These are phyloP conservation scores for Aspergillus steynii DNA, from an alignment of 495 filamentous ascomycete species.

Conservation along the genomic window DNA sequence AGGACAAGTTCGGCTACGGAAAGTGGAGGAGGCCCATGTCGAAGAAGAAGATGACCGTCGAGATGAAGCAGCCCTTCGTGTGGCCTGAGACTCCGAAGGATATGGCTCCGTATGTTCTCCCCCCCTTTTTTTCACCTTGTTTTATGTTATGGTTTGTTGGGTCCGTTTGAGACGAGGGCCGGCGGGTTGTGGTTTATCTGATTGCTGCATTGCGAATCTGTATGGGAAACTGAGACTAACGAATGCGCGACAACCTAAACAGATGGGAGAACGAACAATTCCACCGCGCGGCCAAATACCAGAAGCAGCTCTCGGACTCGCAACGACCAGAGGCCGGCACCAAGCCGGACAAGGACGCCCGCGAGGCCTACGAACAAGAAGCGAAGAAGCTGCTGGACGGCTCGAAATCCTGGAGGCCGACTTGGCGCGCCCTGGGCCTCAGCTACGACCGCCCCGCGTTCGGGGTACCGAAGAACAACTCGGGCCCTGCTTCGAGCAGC, in stretches of 20 bases:
- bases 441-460: conserved; percentile 30
- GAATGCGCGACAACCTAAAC: neutral
- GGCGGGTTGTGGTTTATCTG: too few species aligned
- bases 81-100: conserved; percentile 71
- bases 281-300: conserved; percentile 38
- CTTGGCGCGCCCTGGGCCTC: conserved; percentile 48
- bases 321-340: conserved; percentile 28
- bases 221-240: neutral
- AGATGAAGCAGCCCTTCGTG: conserved; percentile 79
- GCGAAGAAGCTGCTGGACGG: conserved; percentile 57
- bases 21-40: conserved; percentile 58
- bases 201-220: neutral
- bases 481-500: conserved; percentile 9
- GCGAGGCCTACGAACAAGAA: conserved; percentile 46
- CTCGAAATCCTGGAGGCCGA: conserved; percentile 41
- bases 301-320: conserved; percentile 26
- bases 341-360: conserved; percentile 30
- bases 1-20: conserved; percentile 43
- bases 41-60: conserved; percentile 88
- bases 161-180: neutral
- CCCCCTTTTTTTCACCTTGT: conserved; percentile 1
- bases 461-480: conserved; percentile 12
- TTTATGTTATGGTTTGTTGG: neutral
- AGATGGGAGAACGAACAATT: conserved; percentile 54
- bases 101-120: conserved; percentile 50